phyloP scores from a whole-genome alignment of 352 stramenopile genomes.

The Globisporangium spiculum region DNA sequence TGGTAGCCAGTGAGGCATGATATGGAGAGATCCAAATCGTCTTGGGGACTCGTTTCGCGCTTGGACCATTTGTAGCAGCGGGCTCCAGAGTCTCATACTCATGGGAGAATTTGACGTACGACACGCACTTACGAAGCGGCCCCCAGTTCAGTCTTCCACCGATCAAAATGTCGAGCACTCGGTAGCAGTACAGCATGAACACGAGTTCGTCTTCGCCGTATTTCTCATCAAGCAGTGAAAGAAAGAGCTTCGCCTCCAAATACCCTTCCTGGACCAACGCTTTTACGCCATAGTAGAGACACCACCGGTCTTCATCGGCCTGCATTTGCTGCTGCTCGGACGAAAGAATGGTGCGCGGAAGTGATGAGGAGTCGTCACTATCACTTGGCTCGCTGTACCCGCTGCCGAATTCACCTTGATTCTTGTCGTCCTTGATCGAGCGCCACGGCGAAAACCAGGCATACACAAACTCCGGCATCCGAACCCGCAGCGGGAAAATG shows the following conservation, averaged over 20 bases:
- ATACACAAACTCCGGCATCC: constrained; percentile 93
- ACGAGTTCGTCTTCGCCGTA: constrained; percentile 91
- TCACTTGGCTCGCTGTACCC: not conserved
- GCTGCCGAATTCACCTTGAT: constrained; percentile 29
- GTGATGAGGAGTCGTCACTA: constrained; percentile 3
- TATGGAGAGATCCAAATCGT: constrained; percentile 82
- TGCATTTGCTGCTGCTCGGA: constrained; percentile 44
- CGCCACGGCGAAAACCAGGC: constrained; percentile 87
- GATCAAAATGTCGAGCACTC: constrained; percentile 70
- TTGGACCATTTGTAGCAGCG: constrained; percentile 1
- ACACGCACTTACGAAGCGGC: constrained; percentile 47
- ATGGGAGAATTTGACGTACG: constrained; percentile 51
- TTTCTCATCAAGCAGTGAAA: constrained; percentile 91
- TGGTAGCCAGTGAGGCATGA: constrained; percentile 68
- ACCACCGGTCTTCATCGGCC: constrained; percentile 90
- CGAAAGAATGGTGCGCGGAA: constrained; percentile 7
- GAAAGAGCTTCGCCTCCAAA: constrained; percentile 89
- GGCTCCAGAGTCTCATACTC: constrained; percentile 41
- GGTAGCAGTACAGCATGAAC: constrained; percentile 90
- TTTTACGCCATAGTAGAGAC: constrained; percentile 92
- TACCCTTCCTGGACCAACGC: constrained; percentile 79
- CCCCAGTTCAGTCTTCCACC: constrained; percentile 59
- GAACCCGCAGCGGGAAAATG: constrained; percentile 51
- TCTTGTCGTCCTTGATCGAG: constrained; percentile 57
- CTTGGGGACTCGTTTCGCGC: constrained; percentile 40